phyloP scores from a whole-genome alignment of 306 rosid genomes.

The Lupinus albus region DNA sequence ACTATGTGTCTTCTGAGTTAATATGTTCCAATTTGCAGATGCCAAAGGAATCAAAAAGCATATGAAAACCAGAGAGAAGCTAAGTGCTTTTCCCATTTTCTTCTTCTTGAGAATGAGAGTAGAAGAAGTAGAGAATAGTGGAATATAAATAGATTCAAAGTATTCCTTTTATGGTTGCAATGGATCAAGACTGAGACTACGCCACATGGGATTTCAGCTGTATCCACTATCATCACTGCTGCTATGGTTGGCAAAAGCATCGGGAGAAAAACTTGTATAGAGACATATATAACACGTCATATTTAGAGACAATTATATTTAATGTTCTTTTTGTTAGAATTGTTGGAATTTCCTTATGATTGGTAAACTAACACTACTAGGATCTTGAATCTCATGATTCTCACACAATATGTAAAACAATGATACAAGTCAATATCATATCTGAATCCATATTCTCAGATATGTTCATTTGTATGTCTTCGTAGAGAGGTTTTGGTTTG shows the following conservation, averaged over 20 bases:
- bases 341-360: too few species aligned
- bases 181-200: conserved; percentile 32
- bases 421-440: too few species aligned
- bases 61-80: conserved; percentile 21
- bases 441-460: too few species aligned
- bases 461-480: too few species aligned
- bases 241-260: conserved; percentile 41
- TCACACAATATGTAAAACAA: too few species aligned
- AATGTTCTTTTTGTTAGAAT: too few species aligned
- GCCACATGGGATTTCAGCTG: conserved; percentile 42
- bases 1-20: conserved; percentile 29
- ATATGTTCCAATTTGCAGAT: conserved; percentile 47
- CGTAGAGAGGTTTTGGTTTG: too few species aligned
- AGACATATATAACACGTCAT: too few species aligned
- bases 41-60: conserved; percentile 35
- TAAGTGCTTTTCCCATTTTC: conserved; percentile 41
- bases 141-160: conserved; percentile 11
- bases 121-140: conserved; percentile 23
- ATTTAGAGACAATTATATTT: too few species aligned
- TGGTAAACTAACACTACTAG: too few species aligned
- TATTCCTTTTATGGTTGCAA: neutral
- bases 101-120: conserved; percentile 10
- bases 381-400: too few species aligned
- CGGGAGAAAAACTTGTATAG: too few species aligned
- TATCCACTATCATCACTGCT: conserved; percentile 16